Evolutionary conservation across 192 early-diverging fungal genomes (phyloP).

Genomic region (Powellomyces hirtus): DNA sequence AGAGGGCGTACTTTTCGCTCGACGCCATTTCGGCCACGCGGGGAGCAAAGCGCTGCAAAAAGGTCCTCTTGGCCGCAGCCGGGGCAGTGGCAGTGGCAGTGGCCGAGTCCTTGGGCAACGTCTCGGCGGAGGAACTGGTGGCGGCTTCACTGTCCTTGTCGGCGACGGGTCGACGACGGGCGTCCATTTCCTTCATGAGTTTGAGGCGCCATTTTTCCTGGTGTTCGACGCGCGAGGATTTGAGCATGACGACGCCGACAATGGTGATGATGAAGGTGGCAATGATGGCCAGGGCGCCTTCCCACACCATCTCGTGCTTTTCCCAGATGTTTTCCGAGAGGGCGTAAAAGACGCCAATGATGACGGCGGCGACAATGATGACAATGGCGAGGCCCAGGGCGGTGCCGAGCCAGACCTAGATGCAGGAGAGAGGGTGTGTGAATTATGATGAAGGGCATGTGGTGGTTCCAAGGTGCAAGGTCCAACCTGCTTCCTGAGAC

Average conservation of each 20-base stretch:
- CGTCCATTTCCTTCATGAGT: slow-evolving; percentile 36
- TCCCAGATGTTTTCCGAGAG: slow-evolving; percentile 46
- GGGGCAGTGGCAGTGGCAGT: not conserved
- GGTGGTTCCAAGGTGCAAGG: not conserved
- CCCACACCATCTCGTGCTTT: slow-evolving; percentile 68
- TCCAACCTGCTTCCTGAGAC: slow-evolving; percentile 40
- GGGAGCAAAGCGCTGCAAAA: not conserved
- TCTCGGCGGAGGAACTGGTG: not conserved
- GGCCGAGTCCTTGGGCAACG: not conserved
- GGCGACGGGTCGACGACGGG: not conserved
- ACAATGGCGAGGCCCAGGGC: slow-evolving; percentile 63
- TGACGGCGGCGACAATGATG: slow-evolving; percentile 67
- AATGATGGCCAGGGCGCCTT: slow-evolving; percentile 79
- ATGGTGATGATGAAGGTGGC: slow-evolving; percentile 72
- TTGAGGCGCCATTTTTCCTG: slow-evolving; percentile 37
- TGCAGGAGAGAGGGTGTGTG: not conserved
- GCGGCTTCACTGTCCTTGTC: not conserved
- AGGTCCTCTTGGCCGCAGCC: not conserved
- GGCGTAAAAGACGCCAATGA: slow-evolving; percentile 78
- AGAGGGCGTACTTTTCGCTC: slow-evolving; percentile 52
- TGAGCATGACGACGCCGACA: slow-evolving; percentile 82
- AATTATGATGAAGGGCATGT: not conserved
- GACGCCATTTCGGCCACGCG: not conserved
- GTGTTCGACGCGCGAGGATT: slow-evolving; percentile 42
- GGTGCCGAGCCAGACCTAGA: slow-evolving; percentile 75